A percentile compares a stretch with the other conserved stretches of the same genome.
Evolutionary conservation across 345 rosid species (phyloP).

Genomic region (Laguncularia racemosa): DNA sequence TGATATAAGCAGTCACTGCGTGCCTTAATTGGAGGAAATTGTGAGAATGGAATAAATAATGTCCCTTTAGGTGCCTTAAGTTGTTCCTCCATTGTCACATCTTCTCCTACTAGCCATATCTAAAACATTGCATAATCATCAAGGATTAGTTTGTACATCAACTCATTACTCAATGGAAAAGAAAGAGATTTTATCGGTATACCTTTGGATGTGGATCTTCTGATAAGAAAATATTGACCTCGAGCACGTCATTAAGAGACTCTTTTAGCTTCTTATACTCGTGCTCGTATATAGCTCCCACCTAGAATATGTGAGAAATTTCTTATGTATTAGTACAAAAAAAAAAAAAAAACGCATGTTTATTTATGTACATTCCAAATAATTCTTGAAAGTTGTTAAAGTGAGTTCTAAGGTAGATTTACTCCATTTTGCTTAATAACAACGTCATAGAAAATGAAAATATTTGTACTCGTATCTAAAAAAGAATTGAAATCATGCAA

Average conservation of each 20-base stretch:
- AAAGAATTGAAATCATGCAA: too few relatives aligned
- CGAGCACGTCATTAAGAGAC: conserved; percentile 14
- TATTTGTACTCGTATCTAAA: too few relatives aligned
- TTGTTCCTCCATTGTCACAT: conserved; percentile 39
- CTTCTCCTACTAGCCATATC: conserved; percentile 65
- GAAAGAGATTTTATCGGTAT: not conserved
- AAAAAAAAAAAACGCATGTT: not conserved
- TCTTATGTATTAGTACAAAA: not conserved
- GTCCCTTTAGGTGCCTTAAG: conserved; percentile 47
- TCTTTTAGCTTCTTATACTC: conserved; percentile 33
- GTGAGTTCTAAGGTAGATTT: too few relatives aligned
- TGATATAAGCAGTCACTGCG: conserved; percentile 52
- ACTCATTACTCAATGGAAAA: not conserved
- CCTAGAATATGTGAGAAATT: conserved; percentile 19
- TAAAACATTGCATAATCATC: conserved; percentile 3
- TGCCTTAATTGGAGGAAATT: conserved; percentile 36
- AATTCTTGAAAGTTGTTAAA: too few relatives aligned
- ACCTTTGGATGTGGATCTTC: conserved; percentile 32
- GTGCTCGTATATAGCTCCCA: conserved; percentile 21
- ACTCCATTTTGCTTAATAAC: too few relatives aligned
- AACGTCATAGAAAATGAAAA: too few relatives aligned
- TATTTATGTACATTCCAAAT: not conserved
- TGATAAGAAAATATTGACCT: conserved; percentile 28
- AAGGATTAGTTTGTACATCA: not conserved
- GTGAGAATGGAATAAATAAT: conserved; percentile 56